Percentiles rank a stretch among this genome's conserved stretches.
phyloP scores from a whole-genome alignment of 768 basidiomycete species.

The Terana coerulea region DNA sequence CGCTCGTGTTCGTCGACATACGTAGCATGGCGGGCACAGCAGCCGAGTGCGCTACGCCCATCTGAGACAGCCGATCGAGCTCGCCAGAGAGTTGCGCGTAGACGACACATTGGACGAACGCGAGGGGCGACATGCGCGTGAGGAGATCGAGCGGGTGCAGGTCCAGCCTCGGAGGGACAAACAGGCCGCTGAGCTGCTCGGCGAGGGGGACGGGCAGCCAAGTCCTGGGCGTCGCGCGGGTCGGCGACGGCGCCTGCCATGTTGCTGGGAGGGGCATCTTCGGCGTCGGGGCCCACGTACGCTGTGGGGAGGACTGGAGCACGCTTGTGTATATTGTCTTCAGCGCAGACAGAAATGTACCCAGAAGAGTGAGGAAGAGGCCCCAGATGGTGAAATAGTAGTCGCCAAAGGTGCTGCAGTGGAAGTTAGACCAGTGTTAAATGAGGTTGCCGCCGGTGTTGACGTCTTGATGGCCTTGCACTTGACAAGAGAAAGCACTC shows the following conservation, averaged over 20 bases:
- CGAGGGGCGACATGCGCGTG: constrained; percentile 87
- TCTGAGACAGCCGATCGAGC: constrained; percentile 54
- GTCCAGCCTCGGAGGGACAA: constrained; percentile 29
- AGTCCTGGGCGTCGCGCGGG: not conserved
- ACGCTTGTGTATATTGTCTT: constrained; percentile 92
- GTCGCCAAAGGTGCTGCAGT: constrained; percentile 83
- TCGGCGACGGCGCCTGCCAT: not conserved
- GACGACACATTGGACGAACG: constrained; percentile 80
- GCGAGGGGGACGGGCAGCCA: constrained; percentile 4
- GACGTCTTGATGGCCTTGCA: not conserved
- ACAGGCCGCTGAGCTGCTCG: too few species aligned
- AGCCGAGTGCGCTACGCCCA: constrained; percentile 25
- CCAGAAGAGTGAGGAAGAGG: constrained; percentile 82
- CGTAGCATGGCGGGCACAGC: constrained; percentile 24
- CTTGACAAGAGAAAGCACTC: constrained; percentile 25
- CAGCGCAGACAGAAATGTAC: constrained; percentile 86
- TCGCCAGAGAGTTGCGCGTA: constrained; percentile 83
- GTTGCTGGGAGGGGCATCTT: constrained; percentile 2
- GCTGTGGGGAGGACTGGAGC: constrained; percentile 43
- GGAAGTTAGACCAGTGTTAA: not conserved
- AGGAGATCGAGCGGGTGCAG: constrained; percentile 84
- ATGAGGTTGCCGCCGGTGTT: not conserved
- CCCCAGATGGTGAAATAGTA: constrained; percentile 89
- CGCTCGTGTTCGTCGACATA: not conserved
- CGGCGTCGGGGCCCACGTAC: not conserved